A percentile compares a stretch with the other conserved stretches of the same genome.
These are phyloP conservation scores for Rhizopogon parksii DNA, from an alignment of 1,284 basidiomycete genomes.

Conservation along the genomic window DNA sequence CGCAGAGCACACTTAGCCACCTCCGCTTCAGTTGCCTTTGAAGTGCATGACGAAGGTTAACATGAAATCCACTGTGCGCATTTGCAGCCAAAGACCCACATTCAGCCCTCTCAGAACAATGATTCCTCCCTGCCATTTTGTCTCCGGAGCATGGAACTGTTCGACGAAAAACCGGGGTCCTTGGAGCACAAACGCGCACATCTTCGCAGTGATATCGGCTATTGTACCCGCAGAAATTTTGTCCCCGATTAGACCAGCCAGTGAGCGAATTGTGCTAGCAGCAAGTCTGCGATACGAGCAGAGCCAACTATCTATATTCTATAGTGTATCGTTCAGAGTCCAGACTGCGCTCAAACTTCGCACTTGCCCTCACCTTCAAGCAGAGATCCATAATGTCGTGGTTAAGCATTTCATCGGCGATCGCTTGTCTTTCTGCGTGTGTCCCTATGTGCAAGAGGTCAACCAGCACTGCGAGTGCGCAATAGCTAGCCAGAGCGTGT, in stretches of 20 bases:
- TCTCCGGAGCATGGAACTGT: slow-evolving; percentile 15
- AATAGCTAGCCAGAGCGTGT: slow-evolving; percentile 13
- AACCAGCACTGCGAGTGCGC: neutral
- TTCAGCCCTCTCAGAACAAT: slow-evolving; percentile 14
- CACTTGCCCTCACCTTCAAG: neutral
- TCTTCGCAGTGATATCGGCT: slow-evolving; percentile 18
- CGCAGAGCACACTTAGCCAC: slow-evolving; percentile 21
- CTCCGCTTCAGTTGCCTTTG: slow-evolving; percentile 2
- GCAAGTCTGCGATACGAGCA: slow-evolving; percentile 18
- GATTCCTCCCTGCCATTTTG: slow-evolving; percentile 22
- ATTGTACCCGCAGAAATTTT: slow-evolving; percentile 13
- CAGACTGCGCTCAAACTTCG: neutral
- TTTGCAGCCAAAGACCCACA: slow-evolving; percentile 12
- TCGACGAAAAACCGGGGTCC: slow-evolving; percentile 17
- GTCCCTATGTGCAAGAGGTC: slow-evolving; percentile 3
- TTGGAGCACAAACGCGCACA: slow-evolving; percentile 20
- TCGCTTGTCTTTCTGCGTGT: neutral
- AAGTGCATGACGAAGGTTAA: neutral
- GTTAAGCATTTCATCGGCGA: neutral
- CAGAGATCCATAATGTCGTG: slow-evolving; percentile 2
- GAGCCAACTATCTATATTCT: slow-evolving; percentile 19
- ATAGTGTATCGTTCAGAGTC: neutral
- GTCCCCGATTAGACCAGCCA: slow-evolving; percentile 19
- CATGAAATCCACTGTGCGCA: neutral
- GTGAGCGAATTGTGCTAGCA: slow-evolving; percentile 14